Percentiles rank a stretch among this genome's conserved stretches.
phyloP scores from a whole-genome alignment of 176 grass and related monocot species.

The Zea mays region Zm-B73-REFERENCE-NAM-5.0 NC_050100.1:188158001-188158500 shows the following conservation, averaged over 20 bases:
- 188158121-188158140: not conserved
- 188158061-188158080: not conserved
- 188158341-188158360: conserved; percentile 3
- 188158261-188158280: too few relatives aligned
- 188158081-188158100: conserved; percentile 74
- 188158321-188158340: conserved; percentile 41
- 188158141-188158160: not conserved
- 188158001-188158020: too few relatives aligned
- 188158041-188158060: too few relatives aligned
- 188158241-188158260: too few relatives aligned
- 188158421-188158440: conserved; percentile 59
- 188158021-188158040: too few relatives aligned
- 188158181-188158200: conserved; percentile 20
- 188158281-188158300: not conserved
- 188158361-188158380: not conserved
- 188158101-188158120: conserved; percentile 38
- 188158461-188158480: conserved; percentile 43
- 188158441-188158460: conserved; percentile 41
- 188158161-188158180: not conserved
- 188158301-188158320: conserved; percentile 40
- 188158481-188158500: conserved; percentile 52
- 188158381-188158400: conserved; percentile 26
- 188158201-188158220: too few relatives aligned
- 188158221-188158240: too few relatives aligned
- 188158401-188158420: conserved; percentile 36